Evolutionary conservation across 768 basidiomycete species (phyloP).

Genomic region (Kwoniella pini): DNA sequence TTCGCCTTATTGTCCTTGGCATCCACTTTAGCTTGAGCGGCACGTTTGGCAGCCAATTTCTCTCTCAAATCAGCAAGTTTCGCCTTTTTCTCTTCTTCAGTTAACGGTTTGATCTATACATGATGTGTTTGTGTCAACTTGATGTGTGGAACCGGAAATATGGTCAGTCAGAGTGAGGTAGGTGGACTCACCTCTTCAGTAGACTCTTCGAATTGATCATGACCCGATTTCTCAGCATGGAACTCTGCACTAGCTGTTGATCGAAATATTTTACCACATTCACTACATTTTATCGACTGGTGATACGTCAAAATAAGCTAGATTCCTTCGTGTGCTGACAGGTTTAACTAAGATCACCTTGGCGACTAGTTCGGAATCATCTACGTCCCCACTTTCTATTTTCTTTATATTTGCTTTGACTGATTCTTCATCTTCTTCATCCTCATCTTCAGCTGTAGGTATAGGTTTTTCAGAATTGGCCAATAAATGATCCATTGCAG

Average conservation of each 20-base stretch:
- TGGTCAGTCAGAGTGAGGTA: background rate
- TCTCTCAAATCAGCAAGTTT: constrained; percentile 75
- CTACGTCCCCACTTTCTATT: constrained; percentile 47
- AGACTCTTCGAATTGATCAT: constrained; percentile 93
- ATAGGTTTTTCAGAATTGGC: constrained; percentile 75
- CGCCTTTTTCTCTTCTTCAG: constrained; percentile 86
- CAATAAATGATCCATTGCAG: constrained; percentile 76
- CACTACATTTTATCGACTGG: constrained; percentile 47
- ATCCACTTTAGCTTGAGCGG: constrained; percentile 70
- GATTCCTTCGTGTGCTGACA: background rate
- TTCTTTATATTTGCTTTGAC: constrained; percentile 56
- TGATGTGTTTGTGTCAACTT: constrained; percentile 5
- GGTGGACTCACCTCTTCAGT: constrained; percentile 73
- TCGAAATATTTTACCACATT: constrained; percentile 82
- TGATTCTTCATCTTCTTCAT: constrained; percentile 68
- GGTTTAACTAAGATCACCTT: constrained; percentile 52
- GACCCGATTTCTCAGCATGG: constrained; percentile 92
- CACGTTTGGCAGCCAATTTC: constrained; percentile 79
- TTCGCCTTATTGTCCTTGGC: constrained; percentile 62
- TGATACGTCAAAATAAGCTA: background rate
- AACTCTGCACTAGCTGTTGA: constrained; percentile 86
- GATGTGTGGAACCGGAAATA: background rate
- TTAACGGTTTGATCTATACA: constrained; percentile 80
- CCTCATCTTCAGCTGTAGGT: constrained; percentile 66
- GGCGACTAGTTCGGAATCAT: constrained; percentile 36